A percentile compares a stretch with the other conserved stretches of the same genome.
Evolutionary conservation across 768 basidiomycete species (phyloP).

Genomic region (Grammothele lineata): DNA sequence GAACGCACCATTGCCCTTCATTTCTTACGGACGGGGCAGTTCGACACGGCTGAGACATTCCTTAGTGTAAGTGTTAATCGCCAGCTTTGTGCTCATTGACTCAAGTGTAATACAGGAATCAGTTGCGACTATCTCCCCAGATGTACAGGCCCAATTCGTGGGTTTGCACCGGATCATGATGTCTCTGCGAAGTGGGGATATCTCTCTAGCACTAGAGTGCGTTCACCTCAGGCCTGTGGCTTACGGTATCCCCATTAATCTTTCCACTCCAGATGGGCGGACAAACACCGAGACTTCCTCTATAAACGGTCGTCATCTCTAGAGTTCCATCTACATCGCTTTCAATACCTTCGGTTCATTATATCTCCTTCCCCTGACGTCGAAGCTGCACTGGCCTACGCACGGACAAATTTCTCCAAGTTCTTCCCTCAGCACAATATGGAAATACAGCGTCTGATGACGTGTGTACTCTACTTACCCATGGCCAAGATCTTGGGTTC

Average conservation of each 20-base stretch:
- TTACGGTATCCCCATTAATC: background rate
- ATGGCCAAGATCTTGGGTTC: conserved; percentile 58
- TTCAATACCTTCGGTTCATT: conserved; percentile 81
- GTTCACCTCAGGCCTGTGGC: no score
- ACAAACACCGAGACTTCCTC: conserved; percentile 61
- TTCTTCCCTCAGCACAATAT: conserved; percentile 58
- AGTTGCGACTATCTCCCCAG: conserved; percentile 47
- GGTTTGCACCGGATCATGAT: conserved; percentile 71
- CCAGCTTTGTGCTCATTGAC: no score
- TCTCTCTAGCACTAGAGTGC: conserved; percentile 78
- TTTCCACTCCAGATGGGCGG: conserved; percentile 63
- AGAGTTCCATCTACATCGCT: conserved; percentile 88
- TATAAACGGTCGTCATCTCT: conserved; percentile 69
- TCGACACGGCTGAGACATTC: conserved; percentile 71
- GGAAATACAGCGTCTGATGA: conserved; percentile 69
- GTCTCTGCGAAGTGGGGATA: conserved; percentile 60
- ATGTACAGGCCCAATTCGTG: conserved; percentile 53
- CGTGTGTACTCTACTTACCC: conserved; percentile 69
- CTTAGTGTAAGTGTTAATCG: conserved; percentile 45
- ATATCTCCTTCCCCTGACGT: conserved; percentile 55
- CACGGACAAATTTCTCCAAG: conserved; percentile 55
- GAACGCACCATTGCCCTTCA: conserved; percentile 72
- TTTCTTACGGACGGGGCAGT: conserved; percentile 77
- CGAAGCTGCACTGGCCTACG: conserved; percentile 67
- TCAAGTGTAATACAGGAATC: conserved; percentile 51